These are phyloP conservation scores for Pseudogymnoascus sp. DNA, from an alignment of 2,329 filamentous ascomycete genomes.

Conservation along the genomic window DNA sequence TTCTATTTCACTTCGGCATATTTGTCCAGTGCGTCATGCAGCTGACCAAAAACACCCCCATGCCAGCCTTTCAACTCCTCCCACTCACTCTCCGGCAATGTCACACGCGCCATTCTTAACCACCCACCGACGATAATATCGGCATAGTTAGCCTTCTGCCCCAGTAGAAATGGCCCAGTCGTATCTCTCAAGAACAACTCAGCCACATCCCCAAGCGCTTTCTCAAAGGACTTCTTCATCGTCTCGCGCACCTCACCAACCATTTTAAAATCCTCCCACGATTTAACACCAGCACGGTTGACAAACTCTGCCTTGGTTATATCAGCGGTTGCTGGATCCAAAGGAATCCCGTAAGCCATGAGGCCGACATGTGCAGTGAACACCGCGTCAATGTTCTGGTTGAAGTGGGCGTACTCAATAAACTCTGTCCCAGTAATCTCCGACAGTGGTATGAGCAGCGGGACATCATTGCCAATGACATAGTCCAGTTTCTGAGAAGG, in stretches of 20 bases:
- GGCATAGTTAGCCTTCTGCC: constrained; percentile 30
- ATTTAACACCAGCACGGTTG: constrained; percentile 34
- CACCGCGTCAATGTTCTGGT: constrained; percentile 43
- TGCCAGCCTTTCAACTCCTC: constrained; percentile 12
- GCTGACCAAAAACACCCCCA: constrained; percentile 11
- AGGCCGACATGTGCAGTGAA: constrained; percentile 41
- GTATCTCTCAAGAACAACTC: constrained; percentile 26
- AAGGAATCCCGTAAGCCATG: constrained; percentile 34
- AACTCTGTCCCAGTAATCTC: constrained; percentile 15
- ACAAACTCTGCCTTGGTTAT: constrained; percentile 38
- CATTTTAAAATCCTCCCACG: constrained; percentile 35
- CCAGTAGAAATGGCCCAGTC: constrained; percentile 22
- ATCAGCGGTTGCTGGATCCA: constrained; percentile 40
- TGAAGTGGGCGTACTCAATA: constrained; percentile 39
- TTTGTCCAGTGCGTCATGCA: constrained; percentile 13
- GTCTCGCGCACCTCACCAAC: constrained; percentile 25
- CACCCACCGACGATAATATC: constrained; percentile 36
- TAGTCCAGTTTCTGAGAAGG: constrained; percentile 33
- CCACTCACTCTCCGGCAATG: constrained; percentile 11
- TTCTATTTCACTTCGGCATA: constrained; percentile 8
- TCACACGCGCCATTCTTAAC: constrained; percentile 27
- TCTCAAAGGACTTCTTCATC: constrained; percentile 18
- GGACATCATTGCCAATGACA: constrained; percentile 23
- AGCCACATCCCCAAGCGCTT: constrained; percentile 25
- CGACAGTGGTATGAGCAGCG: constrained; percentile 32